A percentile compares a stretch with the other conserved stretches of the same genome.
Conservation (phyloP, 495 filamentous ascomycete genomes). For the Penicillium malachiteum region DNA sequence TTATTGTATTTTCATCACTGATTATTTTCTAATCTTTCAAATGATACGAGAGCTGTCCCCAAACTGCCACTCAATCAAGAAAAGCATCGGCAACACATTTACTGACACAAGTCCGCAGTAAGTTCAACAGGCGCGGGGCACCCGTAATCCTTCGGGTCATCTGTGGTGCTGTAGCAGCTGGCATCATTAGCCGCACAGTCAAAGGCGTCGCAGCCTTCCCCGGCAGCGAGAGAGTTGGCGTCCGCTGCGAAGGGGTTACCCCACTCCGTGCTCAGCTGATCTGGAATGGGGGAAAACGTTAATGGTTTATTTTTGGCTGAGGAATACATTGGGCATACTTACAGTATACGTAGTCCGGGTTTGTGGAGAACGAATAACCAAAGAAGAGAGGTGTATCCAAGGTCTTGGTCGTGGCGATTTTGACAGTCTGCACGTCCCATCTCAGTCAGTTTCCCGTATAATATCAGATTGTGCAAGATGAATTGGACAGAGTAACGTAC, state of each 20-base stretch:
- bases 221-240: conserved; percentile 29
- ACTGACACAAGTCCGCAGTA: conserved; percentile 24
- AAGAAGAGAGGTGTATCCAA: conserved; percentile 28
- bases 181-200: conserved; percentile 31
- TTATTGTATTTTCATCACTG: too few species aligned
- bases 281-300: conserved; percentile 14
- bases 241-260: conserved; percentile 31
- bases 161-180: conserved; percentile 29
- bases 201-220: conserved; percentile 28
- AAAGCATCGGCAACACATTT: background rate
- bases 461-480: conserved; percentile 2
- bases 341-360: conserved; percentile 33
- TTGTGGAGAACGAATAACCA: conserved; percentile 30
- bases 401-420: conserved; percentile 31
- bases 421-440: conserved; percentile 25
- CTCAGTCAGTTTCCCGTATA: conserved; percentile 12
- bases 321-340: conserved; percentile 16
- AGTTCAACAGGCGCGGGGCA: conserved; percentile 30
- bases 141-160: conserved; percentile 29
- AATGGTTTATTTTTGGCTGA: background rate
- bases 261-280: conserved; percentile 31
- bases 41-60: too few species aligned
- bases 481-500: conserved; percentile 19
- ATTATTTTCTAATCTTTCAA: too few species aligned
- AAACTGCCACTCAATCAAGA: too few species aligned